Conservation (phyloP, 169 alveolate genomes). For the Eimeria acervulina region DNA sequence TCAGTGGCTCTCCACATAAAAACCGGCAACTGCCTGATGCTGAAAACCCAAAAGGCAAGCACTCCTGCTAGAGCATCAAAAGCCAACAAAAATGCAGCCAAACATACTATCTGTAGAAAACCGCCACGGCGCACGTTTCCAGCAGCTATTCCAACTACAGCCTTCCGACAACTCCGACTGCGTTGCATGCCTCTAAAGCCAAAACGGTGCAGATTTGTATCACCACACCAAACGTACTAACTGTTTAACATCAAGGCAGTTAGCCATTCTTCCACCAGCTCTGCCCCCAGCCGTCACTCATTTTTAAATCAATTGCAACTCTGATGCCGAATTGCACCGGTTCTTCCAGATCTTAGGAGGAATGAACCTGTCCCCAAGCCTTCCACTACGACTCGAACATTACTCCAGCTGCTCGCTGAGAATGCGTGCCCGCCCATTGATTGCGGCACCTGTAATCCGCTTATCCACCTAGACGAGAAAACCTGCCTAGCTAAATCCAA, state of each 20-base stretch:
- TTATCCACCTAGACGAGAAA: neutral
- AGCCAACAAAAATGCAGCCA: neutral
- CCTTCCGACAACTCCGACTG: neutral
- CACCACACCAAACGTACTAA: neutral
- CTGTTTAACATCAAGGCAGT: neutral
- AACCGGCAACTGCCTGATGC: neutral
- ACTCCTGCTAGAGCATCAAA: neutral
- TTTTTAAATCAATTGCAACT: neutral
- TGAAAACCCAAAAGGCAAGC: neutral
- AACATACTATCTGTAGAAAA: neutral
- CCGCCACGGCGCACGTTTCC: no score
- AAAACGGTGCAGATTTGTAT: neutral
- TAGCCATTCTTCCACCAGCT: neutral
- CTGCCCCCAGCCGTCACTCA: neutral
- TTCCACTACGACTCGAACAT: neutral
- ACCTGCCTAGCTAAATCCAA: neutral
- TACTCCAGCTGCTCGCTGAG: neutral
- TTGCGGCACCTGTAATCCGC: no score
- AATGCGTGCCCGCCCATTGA: neutral
- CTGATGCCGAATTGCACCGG: neutral
- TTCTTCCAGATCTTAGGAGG: neutral
- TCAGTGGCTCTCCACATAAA: neutral
- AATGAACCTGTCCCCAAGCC: neutral
- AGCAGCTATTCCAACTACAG: neutral
- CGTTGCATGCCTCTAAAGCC: neutral